Evolutionary conservation across 208 protist genomes (phyloP).

Genomic region (Wallacemonas collosoma): DNA sequence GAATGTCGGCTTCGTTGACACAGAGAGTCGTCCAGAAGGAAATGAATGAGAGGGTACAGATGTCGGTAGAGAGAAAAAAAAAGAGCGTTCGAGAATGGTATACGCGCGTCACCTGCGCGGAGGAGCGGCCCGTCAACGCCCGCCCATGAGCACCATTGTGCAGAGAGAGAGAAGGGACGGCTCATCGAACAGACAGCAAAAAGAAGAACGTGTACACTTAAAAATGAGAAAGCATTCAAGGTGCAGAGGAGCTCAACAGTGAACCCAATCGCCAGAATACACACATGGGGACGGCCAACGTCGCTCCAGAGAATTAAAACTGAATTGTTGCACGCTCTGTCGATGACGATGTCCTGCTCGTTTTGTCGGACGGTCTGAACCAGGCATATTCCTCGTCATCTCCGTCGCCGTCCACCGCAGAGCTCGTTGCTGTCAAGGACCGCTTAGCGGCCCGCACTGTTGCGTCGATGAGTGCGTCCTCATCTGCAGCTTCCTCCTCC

Average conservation of each 20-base stretch:
- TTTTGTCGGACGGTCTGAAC: constrained; percentile 2
- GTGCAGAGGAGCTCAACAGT: no score
- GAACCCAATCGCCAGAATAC: no score
- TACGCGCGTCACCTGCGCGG: no score
- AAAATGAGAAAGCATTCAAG: no score
- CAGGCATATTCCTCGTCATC: not conserved
- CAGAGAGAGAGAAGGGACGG: no score
- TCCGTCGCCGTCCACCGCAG: not conserved
- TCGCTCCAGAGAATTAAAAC: not conserved
- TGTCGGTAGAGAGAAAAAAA: constrained; percentile 20
- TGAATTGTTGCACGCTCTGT: not conserved
- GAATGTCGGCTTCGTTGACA: not conserved
- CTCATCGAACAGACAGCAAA: no score
- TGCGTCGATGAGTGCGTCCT: not conserved
- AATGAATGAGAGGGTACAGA: constrained; percentile 1
- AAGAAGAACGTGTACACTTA: no score
- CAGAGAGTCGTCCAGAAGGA: not conserved
- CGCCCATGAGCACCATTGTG: no score
- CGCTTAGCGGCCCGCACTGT: not conserved
- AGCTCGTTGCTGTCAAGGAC: not conserved
- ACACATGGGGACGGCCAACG: no score
- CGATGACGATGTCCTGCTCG: not conserved
- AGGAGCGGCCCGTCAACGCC: no score
- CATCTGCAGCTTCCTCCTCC: not conserved
- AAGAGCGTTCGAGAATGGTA: not conserved